Evolutionary conservation across 345 rosid genomes (phyloP), one percentile per base, ranked within the genome.

Genomic region (Dipteronia dyeriana): DNA sequence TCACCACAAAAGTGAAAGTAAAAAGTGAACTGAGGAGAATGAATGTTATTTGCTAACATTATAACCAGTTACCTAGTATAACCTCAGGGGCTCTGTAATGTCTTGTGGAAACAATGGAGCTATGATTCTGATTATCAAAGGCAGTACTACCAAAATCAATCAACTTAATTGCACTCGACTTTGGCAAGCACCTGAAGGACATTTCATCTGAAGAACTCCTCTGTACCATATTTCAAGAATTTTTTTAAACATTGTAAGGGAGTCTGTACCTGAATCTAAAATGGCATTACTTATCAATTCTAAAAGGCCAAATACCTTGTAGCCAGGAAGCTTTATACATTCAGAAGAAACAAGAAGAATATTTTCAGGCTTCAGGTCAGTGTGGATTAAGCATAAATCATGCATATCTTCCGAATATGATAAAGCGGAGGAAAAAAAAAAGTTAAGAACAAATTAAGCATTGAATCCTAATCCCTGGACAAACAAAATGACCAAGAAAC

Each of bases 101-200:
- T 79, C 95, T 85, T 60, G 97, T 92, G 77, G 94, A 91, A 75
- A 91, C 91, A 80, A 93, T 81, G 79, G 89, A 93, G 84, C 85
- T 90, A 82, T 90, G 97, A 76, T 88, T 89, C 83, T 89, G 94
- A 84, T 89, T 88, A 76, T 91, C 94, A 83, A 79, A 86, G 75
- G 89, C 88, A 81, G 95, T 91, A 78, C 95, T 91, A 56, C 97
- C 97, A 88, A 92, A 92, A 88, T 92, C 97, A 88, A 92, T 92
- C 85, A 92, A 86, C 87, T 92, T 92, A 76, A 92, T 92, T 80
- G 95, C 94, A 79, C 97, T 92, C 54, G 95, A 92, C 85, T 91
- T 93, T 78, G 97, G 97, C 81, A 91, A 84, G 79, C 88, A 84
- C 85, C 87, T 84, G 86, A 86, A 86, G 82, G 79, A 85, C 71